phyloP scores from a whole-genome alignment of 148 eudicot genomes.

The Camellia lanceoleosa region DNA sequence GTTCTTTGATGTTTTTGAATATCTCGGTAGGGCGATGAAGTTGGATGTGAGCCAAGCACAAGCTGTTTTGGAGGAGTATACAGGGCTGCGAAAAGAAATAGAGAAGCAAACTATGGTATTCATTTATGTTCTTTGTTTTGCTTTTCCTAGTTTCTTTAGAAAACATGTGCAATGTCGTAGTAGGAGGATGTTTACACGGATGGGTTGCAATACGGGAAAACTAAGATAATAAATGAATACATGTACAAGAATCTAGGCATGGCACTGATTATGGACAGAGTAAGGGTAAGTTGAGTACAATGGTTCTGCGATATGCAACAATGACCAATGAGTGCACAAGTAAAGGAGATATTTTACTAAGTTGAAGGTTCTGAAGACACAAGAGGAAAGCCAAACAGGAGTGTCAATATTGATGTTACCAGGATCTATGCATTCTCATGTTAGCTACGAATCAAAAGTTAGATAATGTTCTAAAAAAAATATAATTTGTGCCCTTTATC shows the following conservation, averaged over 20 bases:
- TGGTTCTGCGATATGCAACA: background rate
- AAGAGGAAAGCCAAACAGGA: background rate
- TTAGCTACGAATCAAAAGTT: background rate
- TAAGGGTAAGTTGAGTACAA: background rate
- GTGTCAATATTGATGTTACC: background rate
- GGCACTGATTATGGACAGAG: background rate
- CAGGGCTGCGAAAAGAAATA: slow-evolving; percentile 59
- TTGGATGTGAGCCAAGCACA: slow-evolving; percentile 49
- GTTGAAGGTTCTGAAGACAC: background rate
- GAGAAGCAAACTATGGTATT: slow-evolving; percentile 68
- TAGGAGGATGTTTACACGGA: background rate
- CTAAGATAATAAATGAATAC: no score
- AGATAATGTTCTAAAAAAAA: background rate
- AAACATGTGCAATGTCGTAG: background rate
- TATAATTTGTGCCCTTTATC: background rate
- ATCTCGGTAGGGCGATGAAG: slow-evolving; percentile 67
- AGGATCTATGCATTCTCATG: background rate
- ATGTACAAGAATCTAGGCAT: background rate
- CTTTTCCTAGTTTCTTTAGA: background rate
- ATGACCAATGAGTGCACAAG: background rate
- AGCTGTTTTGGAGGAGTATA: slow-evolving; percentile 51
- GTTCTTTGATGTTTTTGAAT: slow-evolving; percentile 22
- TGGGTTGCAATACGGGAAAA: background rate
- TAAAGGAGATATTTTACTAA: background rate
- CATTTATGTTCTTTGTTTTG: background rate